Base-by-base conservation (phyloP, 2,329 filamentous ascomycete genomes). In the Fusarium sp. region DNA sequence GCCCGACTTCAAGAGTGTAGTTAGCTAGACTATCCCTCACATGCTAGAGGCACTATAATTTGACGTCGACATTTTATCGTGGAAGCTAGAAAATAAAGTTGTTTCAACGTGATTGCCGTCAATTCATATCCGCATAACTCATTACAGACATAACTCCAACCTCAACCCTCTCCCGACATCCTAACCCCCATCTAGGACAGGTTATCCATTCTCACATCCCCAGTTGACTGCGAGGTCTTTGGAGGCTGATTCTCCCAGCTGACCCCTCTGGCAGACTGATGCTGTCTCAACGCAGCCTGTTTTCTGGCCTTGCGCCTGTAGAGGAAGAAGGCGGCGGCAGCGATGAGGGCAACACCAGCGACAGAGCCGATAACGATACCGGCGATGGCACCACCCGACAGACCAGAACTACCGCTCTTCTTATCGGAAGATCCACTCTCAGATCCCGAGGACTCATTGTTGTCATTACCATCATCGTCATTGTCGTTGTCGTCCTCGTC, bases 321-420 rank as follows among this genome's bases (percentile, higher is more conserved):
- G 75, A 93, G 88, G 50, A 92, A 82, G 77, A 93, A 88, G 43
- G 90, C 83, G 6, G 92, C 84, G 2, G 85, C 89, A 23, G 87
- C 86, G 11, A 95, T 80, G 9, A 94, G 81, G 2, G 87, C 86
- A 6, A 90, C 88, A 57, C 90, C 93, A 13, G 89, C 84, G 20
- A 95, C 82, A 4, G 91, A 88, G 34, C 93, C 94, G 70, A 95
- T 86, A 7, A 93, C 92, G 69, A 94, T 92, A 1, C 93, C 94
- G 2, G 93, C 93, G 77, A 95, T 94, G 27, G 90, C 88, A 45
- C 92, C 93, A 30, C 89, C 90, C 16, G 69, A 58, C 8, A 63
- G 37, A 16, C 41, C 37, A 35, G 64, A 66, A 39, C 69, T 65
- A n/a, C 65, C 68, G 10, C 66, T 72, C n/a, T 71, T 73, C 18